phyloP scores from a whole-genome alignment of 2,329 filamentous ascomycete species.

The Cucurbitaria berberidis region DNA sequence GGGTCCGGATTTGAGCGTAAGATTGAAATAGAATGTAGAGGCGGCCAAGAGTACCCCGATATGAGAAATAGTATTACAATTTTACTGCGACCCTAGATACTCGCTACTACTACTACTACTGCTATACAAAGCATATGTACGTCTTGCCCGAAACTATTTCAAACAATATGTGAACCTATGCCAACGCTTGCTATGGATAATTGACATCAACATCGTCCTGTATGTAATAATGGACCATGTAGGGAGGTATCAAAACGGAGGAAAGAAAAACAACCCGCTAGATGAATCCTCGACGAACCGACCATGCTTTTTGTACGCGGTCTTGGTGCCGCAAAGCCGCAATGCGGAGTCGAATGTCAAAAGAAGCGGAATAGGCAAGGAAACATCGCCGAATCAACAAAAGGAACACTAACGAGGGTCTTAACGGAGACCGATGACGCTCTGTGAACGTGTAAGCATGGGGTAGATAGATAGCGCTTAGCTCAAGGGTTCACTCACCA shows the following conservation, averaged over 20 bases:
- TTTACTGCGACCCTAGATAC: constrained; percentile 9
- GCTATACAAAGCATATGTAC: constrained; percentile 24
- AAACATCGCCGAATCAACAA: constrained; percentile 25
- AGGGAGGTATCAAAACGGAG: constrained; percentile 36
- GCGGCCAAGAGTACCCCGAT: background rate
- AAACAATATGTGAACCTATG: constrained; percentile 17
- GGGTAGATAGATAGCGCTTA: background rate
- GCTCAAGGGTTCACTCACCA: constrained; percentile 59
- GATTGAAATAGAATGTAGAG: background rate
- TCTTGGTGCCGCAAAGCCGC: constrained; percentile 4
- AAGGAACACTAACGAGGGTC: constrained; percentile 5
- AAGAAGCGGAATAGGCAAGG: constrained; percentile 1
- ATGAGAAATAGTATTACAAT: constrained; percentile 22
- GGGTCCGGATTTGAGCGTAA: background rate
- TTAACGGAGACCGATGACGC: constrained; percentile 82
- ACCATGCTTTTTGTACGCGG: constrained; percentile 19
- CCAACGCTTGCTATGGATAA: constrained; percentile 29
- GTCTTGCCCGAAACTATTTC: constrained; percentile 9
- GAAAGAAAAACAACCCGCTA: constrained; percentile 14
- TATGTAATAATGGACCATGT: constrained; percentile 14
- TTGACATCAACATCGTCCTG: constrained; percentile 25
- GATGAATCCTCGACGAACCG: constrained; percentile 10
- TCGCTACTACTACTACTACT: constrained; percentile 3
- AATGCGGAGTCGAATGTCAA: constrained; percentile 7
- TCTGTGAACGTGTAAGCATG: constrained; percentile 56